Conservation (phyloP, 75 land plant species). For the Pinus taeda region DNA sequence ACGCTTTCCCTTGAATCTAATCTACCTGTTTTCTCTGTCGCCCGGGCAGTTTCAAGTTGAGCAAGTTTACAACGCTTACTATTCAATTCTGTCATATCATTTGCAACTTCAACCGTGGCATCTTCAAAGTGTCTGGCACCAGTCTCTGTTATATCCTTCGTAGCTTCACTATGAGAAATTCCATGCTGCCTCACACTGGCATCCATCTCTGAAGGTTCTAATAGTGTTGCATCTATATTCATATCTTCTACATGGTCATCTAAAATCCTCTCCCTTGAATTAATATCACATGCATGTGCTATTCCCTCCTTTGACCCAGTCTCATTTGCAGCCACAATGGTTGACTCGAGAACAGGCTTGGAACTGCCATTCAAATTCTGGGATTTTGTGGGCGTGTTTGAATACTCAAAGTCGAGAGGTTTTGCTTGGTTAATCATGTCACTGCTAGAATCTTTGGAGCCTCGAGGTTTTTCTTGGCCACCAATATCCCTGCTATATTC, state of each 20-base stretch:
- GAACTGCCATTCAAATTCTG: neutral
- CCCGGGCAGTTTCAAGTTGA: neutral
- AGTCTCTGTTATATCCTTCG: neutral
- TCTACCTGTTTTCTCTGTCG: neutral
- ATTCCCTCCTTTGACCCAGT: neutral
- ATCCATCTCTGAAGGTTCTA: conserved; percentile 1
- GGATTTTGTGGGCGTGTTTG: neutral
- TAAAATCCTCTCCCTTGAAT: neutral
- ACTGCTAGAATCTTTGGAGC: neutral
- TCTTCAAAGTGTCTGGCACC: neutral
- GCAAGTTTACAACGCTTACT: neutral
- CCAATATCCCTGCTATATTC: neutral
- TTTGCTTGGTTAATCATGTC: neutral
- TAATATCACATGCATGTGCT: neutral
- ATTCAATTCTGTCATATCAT: neutral
- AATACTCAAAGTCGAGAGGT: neutral
- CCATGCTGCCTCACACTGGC: neutral
- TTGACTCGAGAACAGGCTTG: neutral
- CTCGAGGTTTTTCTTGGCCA: neutral
- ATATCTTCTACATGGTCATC: neutral
- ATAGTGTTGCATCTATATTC: neutral
- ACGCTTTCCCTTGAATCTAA: neutral
- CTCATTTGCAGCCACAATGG: neutral
- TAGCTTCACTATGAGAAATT: neutral
- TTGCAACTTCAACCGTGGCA: neutral